Base-by-base conservation (phyloP, 495 filamentous ascomycete species). In the Penicillium odoratum region DNA sequence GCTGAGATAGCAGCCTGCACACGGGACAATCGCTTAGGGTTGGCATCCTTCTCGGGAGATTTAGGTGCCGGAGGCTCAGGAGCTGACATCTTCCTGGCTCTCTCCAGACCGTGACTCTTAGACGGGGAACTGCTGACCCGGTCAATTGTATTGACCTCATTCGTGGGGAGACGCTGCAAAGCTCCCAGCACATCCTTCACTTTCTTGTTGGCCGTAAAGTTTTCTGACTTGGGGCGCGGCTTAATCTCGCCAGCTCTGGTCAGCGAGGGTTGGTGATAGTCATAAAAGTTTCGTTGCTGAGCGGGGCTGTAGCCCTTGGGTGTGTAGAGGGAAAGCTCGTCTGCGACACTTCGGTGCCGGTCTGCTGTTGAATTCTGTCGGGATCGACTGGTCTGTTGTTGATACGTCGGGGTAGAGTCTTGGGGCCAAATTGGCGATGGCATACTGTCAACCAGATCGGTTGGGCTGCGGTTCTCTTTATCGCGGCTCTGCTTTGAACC, bases 351-450 rank as follows among this genome's bases (percentile, higher is more conserved):
- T 26, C 69, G 66, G 4, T 63, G 69, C 34, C 74, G 77, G 53
- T 78, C 77, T 4, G 74, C 76, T 11, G 59, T 56, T 8, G 64
- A 67, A 31, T 60, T 62, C 10, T 66, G 61, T 33, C 59, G 31
- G n/a, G 58, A 60, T 21, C 57, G 58, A 26, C 44, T 58, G 42
- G 51, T 67, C 3, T 73, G 67, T 18, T 74, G 69, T 45, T 79
- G 76, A 38, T 74, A 71, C 42, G 78, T 73, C 4, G 67, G 77
- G 5, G 75, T 74, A 26, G 83, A 71, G 66, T 89, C 93, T 64
- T 92, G 87, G 18, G 91, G 87, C 79, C 90, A 96, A 26, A 91
- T 87, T 3, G 92, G 91, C 16, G 91, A 88, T 29, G 83, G 77
- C 61, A 82, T 70, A 45, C 76, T 68, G 51, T 71, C 71, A 50